Base-by-base conservation (phyloP, 2,329 filamentous ascomycete genomes). In the Exophiala sp. region DNA sequence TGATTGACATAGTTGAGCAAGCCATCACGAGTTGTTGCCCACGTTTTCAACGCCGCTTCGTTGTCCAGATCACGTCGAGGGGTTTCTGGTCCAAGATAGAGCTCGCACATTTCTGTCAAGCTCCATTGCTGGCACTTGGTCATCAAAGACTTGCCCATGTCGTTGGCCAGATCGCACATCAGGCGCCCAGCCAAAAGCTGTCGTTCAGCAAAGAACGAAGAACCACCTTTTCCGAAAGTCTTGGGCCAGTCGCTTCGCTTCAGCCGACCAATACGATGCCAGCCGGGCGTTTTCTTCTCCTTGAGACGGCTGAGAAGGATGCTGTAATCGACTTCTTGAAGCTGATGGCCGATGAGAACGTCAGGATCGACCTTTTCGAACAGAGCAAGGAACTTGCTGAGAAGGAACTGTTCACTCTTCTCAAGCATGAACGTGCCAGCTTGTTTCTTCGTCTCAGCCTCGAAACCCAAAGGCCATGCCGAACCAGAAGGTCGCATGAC, bases 51-150 rank as follows among this genome's bases (percentile, higher is more conserved):
- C 3, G 90, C 91, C 48, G 78, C 84, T 63, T 97, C 94, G 63
- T 88, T 92, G 68, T 99, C 92, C 32, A 99, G 74, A 35, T 99
- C 94, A 51, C 86, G 83, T 39, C 94, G 87, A 39, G 78, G 78
- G 66, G 86, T 86, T 52, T 83, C 83, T 21, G 83, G 83, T 32
- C 84, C 80, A 4, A 99, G 84, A 62, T 96, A 95, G 12, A 97
- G 80, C 60, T 86, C 89, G 69, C 91, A 95, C 91, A 99, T 99
- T 71, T 99, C 94, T 1, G 92, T 95, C 70, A 99, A 78, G 70
- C 88, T 96, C 94, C 94, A 99, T 2, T 91, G 95, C 71, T 96
- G 92, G 70, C 94, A 99, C 74, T 95, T 96, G 65, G 83, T 86
- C 92, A 97, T 97, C 61, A 91, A 83, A 9, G 92, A 96, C 76